Percentiles rank a stretch among this genome's conserved stretches.
phyloP scores from a whole-genome alignment of 202 grass and related monocot species.

The Schoenoplectus triqueter region DNA sequence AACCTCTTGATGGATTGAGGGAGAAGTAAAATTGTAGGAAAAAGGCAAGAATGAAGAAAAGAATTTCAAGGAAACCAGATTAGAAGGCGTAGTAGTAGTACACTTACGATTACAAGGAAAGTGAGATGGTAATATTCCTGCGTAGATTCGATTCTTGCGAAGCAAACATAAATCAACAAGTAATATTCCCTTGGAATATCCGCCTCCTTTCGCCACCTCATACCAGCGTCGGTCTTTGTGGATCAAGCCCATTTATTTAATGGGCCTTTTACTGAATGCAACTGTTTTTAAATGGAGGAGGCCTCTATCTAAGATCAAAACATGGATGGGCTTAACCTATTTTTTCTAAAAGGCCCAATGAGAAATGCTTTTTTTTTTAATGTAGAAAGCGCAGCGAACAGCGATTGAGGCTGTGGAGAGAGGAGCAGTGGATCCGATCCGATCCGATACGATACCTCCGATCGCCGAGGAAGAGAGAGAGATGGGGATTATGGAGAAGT shows the following conservation, averaged over 20 bases:
- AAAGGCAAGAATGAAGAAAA: background rate
- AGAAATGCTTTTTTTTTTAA: background rate
- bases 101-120: conserved; percentile 7
- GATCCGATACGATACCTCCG: background rate
- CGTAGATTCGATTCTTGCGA: background rate
- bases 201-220: background rate
- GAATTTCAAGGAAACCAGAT: background rate
- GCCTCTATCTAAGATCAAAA: background rate
- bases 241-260: conserved; percentile 3
- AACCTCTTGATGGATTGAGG: background rate
- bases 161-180: background rate
- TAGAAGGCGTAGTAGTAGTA: background rate
- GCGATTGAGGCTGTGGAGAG: background rate
- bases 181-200: conserved; percentile 30
- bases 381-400: conserved; percentile 4
- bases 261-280: background rate
- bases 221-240: background rate
- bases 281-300: background rate
- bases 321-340: background rate
- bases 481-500: conserved; percentile 71
- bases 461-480: conserved; percentile 18
- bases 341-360: background rate
- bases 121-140: background rate
- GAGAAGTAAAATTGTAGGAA: background rate
- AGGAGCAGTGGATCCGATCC: conserved; percentile 22